These are phyloP conservation scores for Neoboletus subvelutipes DNA, from an alignment of 768 basidiomycete species.

Conservation along the genomic window DNA sequence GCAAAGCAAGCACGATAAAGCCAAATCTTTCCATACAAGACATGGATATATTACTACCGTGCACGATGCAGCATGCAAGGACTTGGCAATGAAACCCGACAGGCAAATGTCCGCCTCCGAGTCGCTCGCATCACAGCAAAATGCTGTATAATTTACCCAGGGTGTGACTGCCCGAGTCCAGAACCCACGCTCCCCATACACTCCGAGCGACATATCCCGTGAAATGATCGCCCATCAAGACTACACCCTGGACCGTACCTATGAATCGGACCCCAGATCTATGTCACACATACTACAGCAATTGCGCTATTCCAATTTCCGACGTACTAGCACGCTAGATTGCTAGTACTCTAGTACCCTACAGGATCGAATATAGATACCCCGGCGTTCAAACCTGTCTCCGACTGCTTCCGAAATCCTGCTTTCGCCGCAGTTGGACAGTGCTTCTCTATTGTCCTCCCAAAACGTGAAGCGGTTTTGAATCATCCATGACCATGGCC, in stretches of 20 bases:
- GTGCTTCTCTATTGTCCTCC: not conserved
- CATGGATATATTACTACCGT: not conserved
- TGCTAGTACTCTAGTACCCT: not conserved
- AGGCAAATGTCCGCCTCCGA: not conserved
- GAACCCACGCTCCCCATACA: too few species aligned
- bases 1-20: too few species aligned
- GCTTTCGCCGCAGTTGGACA: not conserved
- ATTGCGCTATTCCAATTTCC: not conserved
- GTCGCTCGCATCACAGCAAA: not conserved
- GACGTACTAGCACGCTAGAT: not conserved
- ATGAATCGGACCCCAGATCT: not conserved
- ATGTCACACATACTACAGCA: not conserved
- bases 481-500: too few species aligned
- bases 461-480: not conserved
- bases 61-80: not conserved
- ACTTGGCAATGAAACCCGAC: not conserved
- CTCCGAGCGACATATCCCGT: not conserved
- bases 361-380: not conserved
- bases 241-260: not conserved
- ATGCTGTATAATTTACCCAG: not conserved
- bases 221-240: not conserved
- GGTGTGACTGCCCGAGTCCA: not conserved
- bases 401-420: not conserved
- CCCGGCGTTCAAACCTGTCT: not conserved
- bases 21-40: not conserved